Evolutionary conservation across 495 filamentous ascomycete species (phyloP), one percentile per base, ranked within the genome.

Genomic region (Mycothermus thermophilus): DNA sequence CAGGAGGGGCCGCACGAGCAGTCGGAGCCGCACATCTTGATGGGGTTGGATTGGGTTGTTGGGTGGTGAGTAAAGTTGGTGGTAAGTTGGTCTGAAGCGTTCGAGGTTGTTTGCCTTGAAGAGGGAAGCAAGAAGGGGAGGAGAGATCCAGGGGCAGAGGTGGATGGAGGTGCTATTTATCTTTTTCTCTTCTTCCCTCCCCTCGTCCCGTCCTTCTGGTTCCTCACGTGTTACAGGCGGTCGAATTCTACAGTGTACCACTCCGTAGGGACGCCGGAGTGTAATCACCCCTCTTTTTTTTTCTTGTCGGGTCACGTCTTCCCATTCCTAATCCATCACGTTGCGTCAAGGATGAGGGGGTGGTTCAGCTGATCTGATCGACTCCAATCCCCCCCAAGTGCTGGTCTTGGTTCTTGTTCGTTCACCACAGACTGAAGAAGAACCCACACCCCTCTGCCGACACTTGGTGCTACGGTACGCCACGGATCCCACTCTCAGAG

Each of bases 1-100:
- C 49, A 52, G 40, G 22, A 32, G 35, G 23, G 24, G 27, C 42
- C 41, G 43, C 50, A 53, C 12, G 25, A 11, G 44, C 50, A 53
- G 25, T 26, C 16, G 35, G 29, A 27, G 8, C 41, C 47, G 41
- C 50, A 53, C 50, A 50, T 53, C 26, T 28, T 48, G 41, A 37
- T 24, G n/a, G 13, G 37, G 34, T 36, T 30, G 16, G 11, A 6
- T 25, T 36, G 22, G 27, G 27, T 34, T 18, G 23, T 30, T 19
- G 7, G 8, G 23, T 8, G 21, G 18, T 20, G 35, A 27, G 12
- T 35, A n/a, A n/a, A n/a, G 11, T 20, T 12, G 33, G 24, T 34
- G 24, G 29, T 22, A 15, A 16, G 3, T 37, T 20, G 29, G 30
- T 18, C 10, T 32, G 10, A 13, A 13, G 9, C 4, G 30, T n/a